Percentiles rank a stretch among this genome's conserved stretches.
phyloP scores from a whole-genome alignment of 2,329 filamentous ascomycete species.

The Aphanocladium album region DNA sequence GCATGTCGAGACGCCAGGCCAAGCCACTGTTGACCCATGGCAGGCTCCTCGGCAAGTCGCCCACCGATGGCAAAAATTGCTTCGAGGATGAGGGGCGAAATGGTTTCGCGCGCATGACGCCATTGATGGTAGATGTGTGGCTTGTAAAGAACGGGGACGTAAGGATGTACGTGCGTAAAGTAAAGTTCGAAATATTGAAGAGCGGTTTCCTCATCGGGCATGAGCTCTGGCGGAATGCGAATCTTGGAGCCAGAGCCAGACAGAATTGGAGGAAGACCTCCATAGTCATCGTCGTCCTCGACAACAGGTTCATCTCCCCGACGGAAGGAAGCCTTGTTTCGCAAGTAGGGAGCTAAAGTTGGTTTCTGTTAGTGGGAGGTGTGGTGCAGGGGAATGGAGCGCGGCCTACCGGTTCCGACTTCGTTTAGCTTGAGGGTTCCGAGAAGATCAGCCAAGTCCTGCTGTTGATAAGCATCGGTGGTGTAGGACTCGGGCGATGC shows the following conservation, averaged over 20 bases:
- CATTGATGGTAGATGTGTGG: conserved; percentile 82
- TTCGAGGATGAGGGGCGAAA: conserved; percentile 85
- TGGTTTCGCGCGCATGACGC: conserved; percentile 73
- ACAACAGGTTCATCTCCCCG: conserved; percentile 58
- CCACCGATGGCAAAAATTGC: conserved; percentile 88
- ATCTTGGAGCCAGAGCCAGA: conserved; percentile 70
- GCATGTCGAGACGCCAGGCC: conserved; percentile 84
- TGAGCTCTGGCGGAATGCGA: conserved; percentile 84
- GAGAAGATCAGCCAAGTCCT: conserved; percentile 72
- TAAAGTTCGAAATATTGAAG: conserved; percentile 85
- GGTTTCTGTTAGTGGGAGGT: neutral
- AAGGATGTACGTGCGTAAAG: conserved; percentile 86
- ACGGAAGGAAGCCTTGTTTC: conserved; percentile 50
- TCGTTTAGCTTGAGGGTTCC: conserved; percentile 85
- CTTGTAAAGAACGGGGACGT: conserved; percentile 84
- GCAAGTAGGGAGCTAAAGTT: conserved; percentile 79
- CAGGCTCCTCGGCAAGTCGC: conserved; percentile 74
- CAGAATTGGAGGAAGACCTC: conserved; percentile 64
- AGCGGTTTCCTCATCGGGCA: conserved; percentile 81
- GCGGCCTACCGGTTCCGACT: conserved; percentile 68
- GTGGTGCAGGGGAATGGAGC: neutral
- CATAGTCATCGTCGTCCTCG: conserved; percentile 68
- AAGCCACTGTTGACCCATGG: conserved; percentile 87
- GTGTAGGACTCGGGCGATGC: conserved; percentile 49
- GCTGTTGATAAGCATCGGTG: conserved; percentile 60